Evolutionary conservation across 495 filamentous ascomycete genomes (phyloP).

Genomic region (Ascobolus immersus): DNA sequence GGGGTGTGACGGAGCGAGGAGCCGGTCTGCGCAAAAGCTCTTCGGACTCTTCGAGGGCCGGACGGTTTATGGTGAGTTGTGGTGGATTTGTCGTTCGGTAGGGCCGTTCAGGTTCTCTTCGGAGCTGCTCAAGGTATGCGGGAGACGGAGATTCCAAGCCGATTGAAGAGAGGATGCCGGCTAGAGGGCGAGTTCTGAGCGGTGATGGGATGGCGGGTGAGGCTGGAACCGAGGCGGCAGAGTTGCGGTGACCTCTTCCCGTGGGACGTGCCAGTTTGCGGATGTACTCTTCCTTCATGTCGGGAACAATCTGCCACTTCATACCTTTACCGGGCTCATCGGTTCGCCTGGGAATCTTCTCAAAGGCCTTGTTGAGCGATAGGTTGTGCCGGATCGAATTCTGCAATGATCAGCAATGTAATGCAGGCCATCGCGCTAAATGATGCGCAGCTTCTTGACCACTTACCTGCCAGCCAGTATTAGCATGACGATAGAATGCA

Average conservation of each 20-base stretch:
- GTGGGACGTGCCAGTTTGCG: constrained; percentile 22
- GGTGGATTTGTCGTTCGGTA: no score
- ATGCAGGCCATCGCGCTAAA: background rate
- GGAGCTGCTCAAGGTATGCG: no score
- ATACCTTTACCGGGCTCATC: constrained; percentile 96
- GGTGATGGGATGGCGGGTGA: background rate
- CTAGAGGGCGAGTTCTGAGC: background rate
- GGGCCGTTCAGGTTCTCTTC: no score
- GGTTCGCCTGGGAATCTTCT: constrained; percentile 68
- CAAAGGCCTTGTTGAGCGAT: constrained; percentile 76
- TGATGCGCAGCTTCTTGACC: constrained; percentile 4
- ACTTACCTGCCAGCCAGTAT: constrained; percentile 68
- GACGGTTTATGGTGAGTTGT: constrained; percentile 9
- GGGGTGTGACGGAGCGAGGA: constrained; percentile 24
- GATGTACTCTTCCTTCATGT: constrained; percentile 50
- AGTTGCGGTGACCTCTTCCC: background rate
- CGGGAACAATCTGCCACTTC: constrained; percentile 82
- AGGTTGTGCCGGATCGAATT: constrained; percentile 94
- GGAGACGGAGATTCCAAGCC: no score
- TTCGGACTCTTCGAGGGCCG: constrained; percentile 18
- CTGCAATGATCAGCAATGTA: constrained; percentile 21
- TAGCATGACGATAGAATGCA: constrained; percentile 65
- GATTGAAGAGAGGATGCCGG: no score
- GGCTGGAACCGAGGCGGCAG: background rate
- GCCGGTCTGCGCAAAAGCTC: no score